Conservation (phyloP, 2,329 filamentous ascomycete genomes). For the Sclerotinia spermophila region DNA sequence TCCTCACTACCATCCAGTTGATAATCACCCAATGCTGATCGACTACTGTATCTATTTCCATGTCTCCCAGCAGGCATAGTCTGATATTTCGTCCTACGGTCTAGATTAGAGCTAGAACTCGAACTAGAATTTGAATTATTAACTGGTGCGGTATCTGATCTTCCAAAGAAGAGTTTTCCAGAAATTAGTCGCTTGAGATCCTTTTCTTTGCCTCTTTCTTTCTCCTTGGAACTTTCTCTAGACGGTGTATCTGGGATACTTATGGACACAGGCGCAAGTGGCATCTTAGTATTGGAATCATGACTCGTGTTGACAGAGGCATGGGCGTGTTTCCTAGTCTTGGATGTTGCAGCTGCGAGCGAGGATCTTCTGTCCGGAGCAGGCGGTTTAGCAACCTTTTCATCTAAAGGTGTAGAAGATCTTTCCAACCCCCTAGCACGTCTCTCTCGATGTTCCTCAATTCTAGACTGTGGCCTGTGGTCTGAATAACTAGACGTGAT, state of each 20-base stretch:
- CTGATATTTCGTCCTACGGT: background rate
- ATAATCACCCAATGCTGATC: conserved; percentile 1
- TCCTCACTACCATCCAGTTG: conserved; percentile 6
- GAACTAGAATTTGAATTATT: background rate
- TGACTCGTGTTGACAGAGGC: background rate
- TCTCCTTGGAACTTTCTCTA: background rate
- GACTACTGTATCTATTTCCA: background rate
- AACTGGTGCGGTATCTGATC: conserved; percentile 6
- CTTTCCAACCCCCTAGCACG: background rate
- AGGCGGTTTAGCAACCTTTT: conserved; percentile 18
- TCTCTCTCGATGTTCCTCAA: conserved; percentile 12
- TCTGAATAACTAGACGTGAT: conserved; percentile 9
- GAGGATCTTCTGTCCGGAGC: conserved; percentile 34
- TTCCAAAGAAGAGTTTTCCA: background rate
- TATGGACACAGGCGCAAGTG: background rate
- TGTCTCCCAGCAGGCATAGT: background rate
- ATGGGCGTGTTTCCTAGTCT: conserved; percentile 23
- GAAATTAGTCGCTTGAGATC: conserved; percentile 9
- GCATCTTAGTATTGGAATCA: background rate
- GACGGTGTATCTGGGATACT: background rate
- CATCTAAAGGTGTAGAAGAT: conserved; percentile 20
- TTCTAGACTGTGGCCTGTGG: background rate
- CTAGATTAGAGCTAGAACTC: background rate
- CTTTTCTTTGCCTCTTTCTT: conserved; percentile 11
- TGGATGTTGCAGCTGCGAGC: conserved; percentile 26